Percentiles rank a stretch among this genome's conserved stretches.
phyloP scores from a whole-genome alignment of 768 basidiomycete species.

The Lactarius psammicola region DNA sequence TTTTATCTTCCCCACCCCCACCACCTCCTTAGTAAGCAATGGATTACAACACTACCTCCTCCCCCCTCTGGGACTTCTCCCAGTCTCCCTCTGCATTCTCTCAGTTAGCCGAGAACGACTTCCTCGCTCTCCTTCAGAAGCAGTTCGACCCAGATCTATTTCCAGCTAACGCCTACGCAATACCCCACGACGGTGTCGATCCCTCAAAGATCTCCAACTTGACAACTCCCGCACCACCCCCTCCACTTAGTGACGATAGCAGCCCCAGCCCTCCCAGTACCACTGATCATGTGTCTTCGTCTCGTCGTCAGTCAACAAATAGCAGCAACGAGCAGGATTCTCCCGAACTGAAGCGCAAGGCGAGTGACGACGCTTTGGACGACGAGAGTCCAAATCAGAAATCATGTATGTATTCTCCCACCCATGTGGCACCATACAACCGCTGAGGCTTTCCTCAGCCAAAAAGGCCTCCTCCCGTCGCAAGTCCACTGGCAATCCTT shows the following conservation, averaged over 20 bases:
- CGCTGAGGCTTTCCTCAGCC: constrained; percentile 16
- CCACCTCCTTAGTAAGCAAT: constrained; percentile 36
- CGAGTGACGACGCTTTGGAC: constrained; percentile 55
- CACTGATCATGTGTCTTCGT: constrained; percentile 35
- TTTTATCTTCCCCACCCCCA: background rate
- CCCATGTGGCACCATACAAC: background rate
- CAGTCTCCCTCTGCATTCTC: constrained; percentile 52
- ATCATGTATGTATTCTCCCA: constrained; percentile 51
- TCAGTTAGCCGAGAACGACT: constrained; percentile 70
- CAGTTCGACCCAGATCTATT: constrained; percentile 52
- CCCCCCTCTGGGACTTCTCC: constrained; percentile 62
- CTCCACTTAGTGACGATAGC: constrained; percentile 68
- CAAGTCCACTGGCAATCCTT: constrained; percentile 41
- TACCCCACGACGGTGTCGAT: constrained; percentile 49
- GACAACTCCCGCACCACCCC: constrained; percentile 52
- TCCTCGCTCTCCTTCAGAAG: constrained; percentile 73
- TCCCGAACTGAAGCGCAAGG: constrained; percentile 74
- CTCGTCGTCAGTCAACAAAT: constrained; percentile 36
- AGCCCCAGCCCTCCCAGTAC: constrained; percentile 72
- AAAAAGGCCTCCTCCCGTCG: constrained; percentile 36
- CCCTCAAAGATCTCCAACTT: constrained; percentile 56
- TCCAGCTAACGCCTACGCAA: constrained; percentile 30
- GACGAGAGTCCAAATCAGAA: constrained; percentile 67
- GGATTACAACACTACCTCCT: constrained; percentile 48
- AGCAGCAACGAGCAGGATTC: constrained; percentile 42